phyloP scores from a whole-genome alignment of 805 yeast species.

The Torulaspora microellipsoides region DNA sequence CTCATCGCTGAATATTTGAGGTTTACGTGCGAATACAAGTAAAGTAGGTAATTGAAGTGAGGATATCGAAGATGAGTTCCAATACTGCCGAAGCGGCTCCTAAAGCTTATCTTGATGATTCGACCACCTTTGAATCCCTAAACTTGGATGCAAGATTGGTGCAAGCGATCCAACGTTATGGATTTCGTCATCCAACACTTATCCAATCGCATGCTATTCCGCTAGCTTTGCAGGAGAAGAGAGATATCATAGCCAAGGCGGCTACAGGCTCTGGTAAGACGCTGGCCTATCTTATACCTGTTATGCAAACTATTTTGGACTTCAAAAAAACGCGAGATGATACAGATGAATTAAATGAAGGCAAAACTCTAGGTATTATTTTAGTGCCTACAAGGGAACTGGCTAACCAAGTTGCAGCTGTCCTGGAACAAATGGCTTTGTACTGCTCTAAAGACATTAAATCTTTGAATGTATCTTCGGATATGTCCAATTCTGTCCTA shows the following conservation, averaged over 20 bases:
- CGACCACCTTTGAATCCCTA: conserved; percentile 66
- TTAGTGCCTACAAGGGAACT: conserved; percentile 93
- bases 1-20: conserved; percentile 11
- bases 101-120: conserved; percentile 66
- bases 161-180: conserved; percentile 78
- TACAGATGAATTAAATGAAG: conserved; percentile 18
- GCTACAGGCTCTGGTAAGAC: conserved; percentile 97
- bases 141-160: conserved; percentile 75
- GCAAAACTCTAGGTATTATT: conserved; percentile 53
- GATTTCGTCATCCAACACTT: conserved; percentile 81
- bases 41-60: not conserved
- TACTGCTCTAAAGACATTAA: conserved; percentile 67
- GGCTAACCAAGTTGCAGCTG: conserved; percentile 75
- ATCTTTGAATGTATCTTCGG: conserved; percentile 56
- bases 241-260: conserved; percentile 91
- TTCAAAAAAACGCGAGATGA: conserved; percentile 30
- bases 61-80: conserved; percentile 17
- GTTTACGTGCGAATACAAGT: not conserved
- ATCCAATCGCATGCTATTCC: conserved; percentile 92
- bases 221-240: conserved; percentile 80
- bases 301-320: conserved; percentile 67
- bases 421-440: conserved; percentile 60
- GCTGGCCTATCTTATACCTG: conserved; percentile 83
- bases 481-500: conserved; percentile 66
- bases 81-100: conserved; percentile 44